Evolutionary conservation across 2,329 filamentous ascomycete genomes (phyloP).

Genomic region (Colletotrichum tamarilloi): DNA sequence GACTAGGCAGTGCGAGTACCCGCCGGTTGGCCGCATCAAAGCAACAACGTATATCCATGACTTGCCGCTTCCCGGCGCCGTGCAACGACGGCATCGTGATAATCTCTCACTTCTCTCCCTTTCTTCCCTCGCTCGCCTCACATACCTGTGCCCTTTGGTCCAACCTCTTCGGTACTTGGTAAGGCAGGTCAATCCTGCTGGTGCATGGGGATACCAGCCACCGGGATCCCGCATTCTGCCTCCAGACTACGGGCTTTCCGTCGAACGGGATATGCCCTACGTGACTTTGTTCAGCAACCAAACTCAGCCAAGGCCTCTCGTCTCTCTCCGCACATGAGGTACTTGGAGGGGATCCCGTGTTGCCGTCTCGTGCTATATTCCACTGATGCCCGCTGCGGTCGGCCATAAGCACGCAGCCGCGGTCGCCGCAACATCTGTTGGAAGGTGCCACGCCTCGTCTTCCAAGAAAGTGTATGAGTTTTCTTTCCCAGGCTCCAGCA

Average conservation of each 20-base stretch:
- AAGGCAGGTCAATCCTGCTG: not conserved
- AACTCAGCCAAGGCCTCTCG: not conserved
- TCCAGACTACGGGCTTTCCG: not conserved
- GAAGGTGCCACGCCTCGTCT: not conserved
- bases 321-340: not conserved
- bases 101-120: not conserved
- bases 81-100: slow-evolving; percentile 19
- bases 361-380: not conserved
- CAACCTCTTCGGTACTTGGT: not conserved
- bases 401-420: too few species aligned
- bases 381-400: not conserved
- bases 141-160: not conserved
- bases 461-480: too few species aligned
- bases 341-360: not conserved
- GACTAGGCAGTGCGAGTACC: not conserved
- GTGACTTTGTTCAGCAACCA: not conserved
- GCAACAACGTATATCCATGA: not conserved
- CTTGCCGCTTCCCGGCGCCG: slow-evolving; percentile 1
- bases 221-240: not conserved
- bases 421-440: not conserved
- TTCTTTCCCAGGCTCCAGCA: not conserved
- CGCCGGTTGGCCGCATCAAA: not conserved
- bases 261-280: not conserved
- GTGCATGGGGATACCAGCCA: not conserved
- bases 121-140: not conserved